A percentile compares a stretch with the other conserved stretches of the same genome.
These are phyloP conservation scores for Ogataea haglerorum DNA, from an alignment of 805 yeast genomes.

Conservation along the genomic window DNA sequence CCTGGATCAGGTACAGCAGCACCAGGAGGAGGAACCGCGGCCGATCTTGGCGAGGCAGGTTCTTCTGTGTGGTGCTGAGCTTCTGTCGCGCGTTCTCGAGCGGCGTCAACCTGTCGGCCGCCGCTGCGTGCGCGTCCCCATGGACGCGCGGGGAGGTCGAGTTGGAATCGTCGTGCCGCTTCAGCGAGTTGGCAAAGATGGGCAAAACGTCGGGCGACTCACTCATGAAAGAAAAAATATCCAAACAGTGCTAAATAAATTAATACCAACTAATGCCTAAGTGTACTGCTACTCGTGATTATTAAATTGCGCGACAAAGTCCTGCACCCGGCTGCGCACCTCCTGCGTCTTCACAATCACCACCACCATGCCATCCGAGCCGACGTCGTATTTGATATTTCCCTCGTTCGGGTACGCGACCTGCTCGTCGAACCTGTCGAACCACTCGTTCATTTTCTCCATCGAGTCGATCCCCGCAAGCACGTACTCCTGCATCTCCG, in stretches of 20 bases:
- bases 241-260: not conserved
- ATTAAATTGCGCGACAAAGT: slow-evolving; percentile 34
- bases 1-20: slow-evolving; percentile 79
- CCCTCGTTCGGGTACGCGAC: slow-evolving; percentile 55
- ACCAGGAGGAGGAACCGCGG: slow-evolving; percentile 74
- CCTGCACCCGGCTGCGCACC: slow-evolving; percentile 37
- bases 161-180: slow-evolving; percentile 23
- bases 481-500: slow-evolving; percentile 47
- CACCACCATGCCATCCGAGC: slow-evolving; percentile 58
- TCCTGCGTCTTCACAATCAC: slow-evolving; percentile 44
- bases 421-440: slow-evolving; percentile 48
- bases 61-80: slow-evolving; percentile 3
- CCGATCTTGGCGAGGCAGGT: slow-evolving; percentile 46
- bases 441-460: slow-evolving; percentile 47
- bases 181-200: slow-evolving; percentile 17
- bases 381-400: slow-evolving; percentile 55
- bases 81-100: not conserved
- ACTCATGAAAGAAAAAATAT: slow-evolving; percentile 1
- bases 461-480: slow-evolving; percentile 44
- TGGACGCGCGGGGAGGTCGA: slow-evolving; percentile 17
- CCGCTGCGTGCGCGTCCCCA: slow-evolving; percentile 5
- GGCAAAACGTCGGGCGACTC: slow-evolving; percentile 13
- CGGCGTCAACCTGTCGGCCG: not conserved
- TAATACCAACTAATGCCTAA: not conserved
- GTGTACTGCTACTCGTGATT: not conserved